Evolutionary conservation across 257 asterid genomes (phyloP), one percentile per base, ranked within the genome.

Genomic region (Orobanche coerulescens): DNA sequence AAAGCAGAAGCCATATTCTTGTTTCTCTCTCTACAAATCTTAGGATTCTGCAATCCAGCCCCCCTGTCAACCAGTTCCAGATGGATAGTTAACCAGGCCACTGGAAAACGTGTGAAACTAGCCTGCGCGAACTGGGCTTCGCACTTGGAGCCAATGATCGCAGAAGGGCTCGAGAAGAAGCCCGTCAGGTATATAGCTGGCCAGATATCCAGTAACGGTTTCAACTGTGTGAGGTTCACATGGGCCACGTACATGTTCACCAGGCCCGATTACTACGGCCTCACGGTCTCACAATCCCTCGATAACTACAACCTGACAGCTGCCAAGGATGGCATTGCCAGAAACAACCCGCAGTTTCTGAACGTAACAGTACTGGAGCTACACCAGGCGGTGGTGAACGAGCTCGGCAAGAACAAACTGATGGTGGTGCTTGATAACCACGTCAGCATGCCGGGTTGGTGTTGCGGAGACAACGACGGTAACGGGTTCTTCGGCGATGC

Each of bases 381-480:
- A 22, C 88, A 79, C 25, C 66, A 63, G 65, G 80, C 75, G 0
- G 95, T 89, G 71, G 79, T 84, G 12, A 34, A 64, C 30, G 79
- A 68, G 53, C 81, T 89, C 37, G 86, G 83, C 22, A 61, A 11
- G 62, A 42, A 78, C 39, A 61, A 65, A 3, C 19, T 89, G 8
- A 89, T 82, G 87, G 85, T 89, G 63, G 79, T 86, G 55, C 70
- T 86, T 1, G 95, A 86, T 66, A 86, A 86, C 62, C 95, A 86
- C 14, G 68, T 89, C 10, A 84, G 96, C 65, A 20, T 36, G 33
- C 96, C 95, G 0, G 24, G 14, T 12, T 89, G 96, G 96, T 89
- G 96, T 37, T 89, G 95, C 33, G 22, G 73, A 2, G 6, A 2
- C 1, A 3, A 37, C 0, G 96, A 89, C 16, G 96, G 87, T 0